phyloP scores from a whole-genome alignment of 345 rosid species.

The Lepidium aucheri region DNA sequence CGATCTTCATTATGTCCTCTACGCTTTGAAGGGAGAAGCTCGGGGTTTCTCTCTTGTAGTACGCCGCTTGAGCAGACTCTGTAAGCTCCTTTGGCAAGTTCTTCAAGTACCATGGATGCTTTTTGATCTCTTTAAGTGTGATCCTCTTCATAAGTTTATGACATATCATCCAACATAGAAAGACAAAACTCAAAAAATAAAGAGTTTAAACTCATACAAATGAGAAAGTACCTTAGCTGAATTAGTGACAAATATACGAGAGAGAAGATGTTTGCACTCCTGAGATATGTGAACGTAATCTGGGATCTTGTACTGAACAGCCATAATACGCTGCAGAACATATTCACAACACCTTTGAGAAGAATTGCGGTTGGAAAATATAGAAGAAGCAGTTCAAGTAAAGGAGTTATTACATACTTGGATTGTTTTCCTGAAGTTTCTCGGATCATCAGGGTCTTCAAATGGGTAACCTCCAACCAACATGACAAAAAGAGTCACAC shows the following conservation, averaged over 20 bases:
- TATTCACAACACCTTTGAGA: neutral
- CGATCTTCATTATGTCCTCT: conserved; percentile 89
- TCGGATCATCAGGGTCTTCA: conserved; percentile 84
- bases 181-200: neutral
- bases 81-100: conserved; percentile 82
- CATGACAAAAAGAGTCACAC: conserved; percentile 94
- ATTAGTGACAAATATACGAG: conserved; percentile 75
- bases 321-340: conserved; percentile 68
- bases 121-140: conserved; percentile 69
- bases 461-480: conserved; percentile 92
- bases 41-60: conserved; percentile 64
- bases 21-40: conserved; percentile 69
- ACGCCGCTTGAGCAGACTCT: conserved; percentile 69
- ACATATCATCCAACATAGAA: neutral
- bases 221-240: conserved; percentile 46
- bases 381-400: neutral
- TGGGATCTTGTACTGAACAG: conserved; percentile 82
- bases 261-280: conserved; percentile 70
- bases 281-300: conserved; percentile 79
- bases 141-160: conserved; percentile 47
- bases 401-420: conserved; percentile 37
- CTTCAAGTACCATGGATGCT: conserved; percentile 92
- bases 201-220: neutral
- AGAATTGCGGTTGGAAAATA: neutral
- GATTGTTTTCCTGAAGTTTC: conserved; percentile 84